phyloP scores from a whole-genome alignment of 192 early-diverging fungal genomes.

The Podila verticillata region DNA sequence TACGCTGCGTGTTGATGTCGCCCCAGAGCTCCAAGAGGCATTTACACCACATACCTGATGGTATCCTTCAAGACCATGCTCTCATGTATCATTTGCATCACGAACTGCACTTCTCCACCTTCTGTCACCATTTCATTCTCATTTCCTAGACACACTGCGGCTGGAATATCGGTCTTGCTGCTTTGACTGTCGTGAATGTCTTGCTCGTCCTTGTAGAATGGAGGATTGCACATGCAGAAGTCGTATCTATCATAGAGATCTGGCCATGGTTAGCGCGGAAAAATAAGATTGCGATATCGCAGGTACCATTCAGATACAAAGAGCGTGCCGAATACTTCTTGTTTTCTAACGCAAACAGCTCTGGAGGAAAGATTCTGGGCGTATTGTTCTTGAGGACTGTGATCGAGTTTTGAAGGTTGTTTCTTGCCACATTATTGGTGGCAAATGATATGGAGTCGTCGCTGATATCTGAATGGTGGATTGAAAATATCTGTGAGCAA shows the following conservation, averaged over 20 bases:
- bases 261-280: background rate
- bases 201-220: slow-evolving; percentile 75
- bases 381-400: slow-evolving; percentile 59
- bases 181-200: slow-evolving; percentile 63
- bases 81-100: slow-evolving; percentile 73
- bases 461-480: slow-evolving; percentile 67
- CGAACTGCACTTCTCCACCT: slow-evolving; percentile 84
- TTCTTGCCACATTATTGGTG: slow-evolving; percentile 67
- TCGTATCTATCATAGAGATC: slow-evolving; percentile 47
- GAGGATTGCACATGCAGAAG: slow-evolving; percentile 95
- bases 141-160: slow-evolving; percentile 67
- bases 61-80: slow-evolving; percentile 54
- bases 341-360: slow-evolving; percentile 2
- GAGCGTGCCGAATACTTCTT: slow-evolving; percentile 5
- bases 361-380: slow-evolving; percentile 7
- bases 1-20: too few species aligned
- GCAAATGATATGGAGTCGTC: slow-evolving; percentile 70
- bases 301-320: background rate
- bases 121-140: slow-evolving; percentile 78
- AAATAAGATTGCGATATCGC: background rate
- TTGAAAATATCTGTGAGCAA: background rate
- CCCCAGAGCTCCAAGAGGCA: slow-evolving; percentile 69
- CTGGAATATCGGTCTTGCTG: slow-evolving; percentile 63
- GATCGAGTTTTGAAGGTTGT: slow-evolving; percentile 69
- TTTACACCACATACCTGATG: slow-evolving; percentile 77